Percentiles rank a stretch among this genome's conserved stretches.
Conservation (phyloP, 2,329 filamentous ascomycete species). For the Hymenoscyphus fraxineus region DNA sequence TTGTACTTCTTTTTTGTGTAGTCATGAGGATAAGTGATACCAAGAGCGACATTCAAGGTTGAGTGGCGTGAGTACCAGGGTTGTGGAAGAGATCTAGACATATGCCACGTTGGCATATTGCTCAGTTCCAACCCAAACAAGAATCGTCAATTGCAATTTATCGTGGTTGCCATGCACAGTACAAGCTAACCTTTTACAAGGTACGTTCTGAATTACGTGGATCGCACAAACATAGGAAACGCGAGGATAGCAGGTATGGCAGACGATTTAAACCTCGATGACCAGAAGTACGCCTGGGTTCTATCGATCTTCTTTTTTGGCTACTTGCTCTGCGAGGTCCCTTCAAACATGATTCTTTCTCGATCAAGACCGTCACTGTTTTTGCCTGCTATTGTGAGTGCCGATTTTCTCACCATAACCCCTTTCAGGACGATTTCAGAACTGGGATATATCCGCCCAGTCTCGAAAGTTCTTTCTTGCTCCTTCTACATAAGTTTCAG, state of each 20-base stretch:
- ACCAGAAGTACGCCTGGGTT: constrained; percentile 21
- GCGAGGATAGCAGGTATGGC: constrained; percentile 53
- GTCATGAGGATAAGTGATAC: not conserved
- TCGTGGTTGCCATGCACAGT: not conserved
- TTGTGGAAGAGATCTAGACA: too few relatives aligned
- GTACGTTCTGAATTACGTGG: constrained; percentile 51
- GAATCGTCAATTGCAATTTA: not conserved
- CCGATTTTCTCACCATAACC: too few relatives aligned
- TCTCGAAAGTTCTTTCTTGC: too few relatives aligned
- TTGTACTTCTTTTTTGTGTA: not conserved
- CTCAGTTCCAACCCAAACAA: not conserved
- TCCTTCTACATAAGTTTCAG: too few relatives aligned
- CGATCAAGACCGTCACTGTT: constrained; percentile 43
- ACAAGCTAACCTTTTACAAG: not conserved
- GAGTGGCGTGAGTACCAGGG: too few relatives aligned
- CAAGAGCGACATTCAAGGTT: not conserved
- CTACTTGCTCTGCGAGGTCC: constrained; percentile 47
- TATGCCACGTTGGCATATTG: not conserved
- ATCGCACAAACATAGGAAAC: constrained; percentile 50
- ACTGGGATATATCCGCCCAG: too few relatives aligned
- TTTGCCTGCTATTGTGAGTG: constrained; percentile 35
- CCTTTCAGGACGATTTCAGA: too few relatives aligned
- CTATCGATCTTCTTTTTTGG: constrained; percentile 45
- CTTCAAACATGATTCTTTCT: constrained; percentile 46
- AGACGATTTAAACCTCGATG: constrained; percentile 40